These are phyloP conservation scores for Takashimella tepidaria DNA, from an alignment of 1,284 basidiomycete species.

Conservation along the genomic window DNA sequence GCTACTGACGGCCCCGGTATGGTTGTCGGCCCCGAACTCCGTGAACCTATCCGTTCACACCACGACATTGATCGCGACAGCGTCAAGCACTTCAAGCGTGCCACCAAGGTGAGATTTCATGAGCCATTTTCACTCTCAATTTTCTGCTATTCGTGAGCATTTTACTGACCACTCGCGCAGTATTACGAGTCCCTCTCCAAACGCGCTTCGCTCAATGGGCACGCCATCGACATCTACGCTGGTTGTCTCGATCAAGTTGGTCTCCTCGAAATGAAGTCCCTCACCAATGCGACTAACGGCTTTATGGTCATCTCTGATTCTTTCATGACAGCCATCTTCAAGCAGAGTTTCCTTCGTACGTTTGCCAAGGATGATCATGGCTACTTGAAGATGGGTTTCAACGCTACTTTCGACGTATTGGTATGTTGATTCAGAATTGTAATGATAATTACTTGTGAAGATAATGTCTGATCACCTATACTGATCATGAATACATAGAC, in stretches of 20 bases:
- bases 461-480: neutral
- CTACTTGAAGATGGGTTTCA: slow-evolving; percentile 94
- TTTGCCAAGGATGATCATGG: slow-evolving; percentile 94
- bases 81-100: slow-evolving; percentile 96
- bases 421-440: slow-evolving; percentile 48
- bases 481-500: slow-evolving; percentile 56
- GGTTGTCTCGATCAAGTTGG: slow-evolving; percentile 98
- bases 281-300: slow-evolving; percentile 93
- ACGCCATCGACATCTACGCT: slow-evolving; percentile 91
- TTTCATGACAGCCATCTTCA: slow-evolving; percentile 98
- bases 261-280: slow-evolving; percentile 92
- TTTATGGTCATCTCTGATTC: slow-evolving; percentile 95
- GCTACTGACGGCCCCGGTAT: slow-evolving; percentile 95
- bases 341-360: slow-evolving; percentile 91
- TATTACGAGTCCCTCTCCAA: slow-evolving; percentile 96
- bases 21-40: slow-evolving; percentile 92
- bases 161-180: slow-evolving; percentile 46
- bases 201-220: slow-evolving; percentile 88
- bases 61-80: slow-evolving; percentile 98
- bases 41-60: slow-evolving; percentile 97
- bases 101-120: slow-evolving; percentile 76
- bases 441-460: neutral
- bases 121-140: neutral
- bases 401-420: slow-evolving; percentile 97
- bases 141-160: neutral